A percentile compares a stretch with the other conserved stretches of the same genome.
phyloP scores from a whole-genome alignment of 306 rosid species.

The Leucaena leucocephala region DNA sequence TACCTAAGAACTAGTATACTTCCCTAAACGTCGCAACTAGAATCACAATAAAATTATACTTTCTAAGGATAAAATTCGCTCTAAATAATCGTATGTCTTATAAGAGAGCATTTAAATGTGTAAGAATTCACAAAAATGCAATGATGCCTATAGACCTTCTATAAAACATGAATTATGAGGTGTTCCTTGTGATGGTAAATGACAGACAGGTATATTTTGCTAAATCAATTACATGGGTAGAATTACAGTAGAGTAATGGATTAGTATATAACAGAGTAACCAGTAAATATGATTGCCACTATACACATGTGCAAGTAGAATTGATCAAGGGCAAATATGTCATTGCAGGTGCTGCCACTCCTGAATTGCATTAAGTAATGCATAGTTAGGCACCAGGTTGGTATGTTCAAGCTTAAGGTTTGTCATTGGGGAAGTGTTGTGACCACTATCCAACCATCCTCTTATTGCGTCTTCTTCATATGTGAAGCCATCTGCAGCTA shows the following conservation, averaged over 20 bases:
- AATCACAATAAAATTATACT: too few relatives aligned
- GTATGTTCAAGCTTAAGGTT: constrained; percentile 89
- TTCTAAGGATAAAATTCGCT: too few relatives aligned
- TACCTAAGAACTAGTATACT: too few relatives aligned
- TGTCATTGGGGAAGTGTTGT: constrained; percentile 94
- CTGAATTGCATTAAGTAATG: constrained; percentile 83
- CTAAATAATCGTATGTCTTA: too few relatives aligned
- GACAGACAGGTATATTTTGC: not conserved
- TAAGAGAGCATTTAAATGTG: too few relatives aligned
- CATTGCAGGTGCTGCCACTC: constrained; percentile 80
- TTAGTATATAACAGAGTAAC: not conserved
- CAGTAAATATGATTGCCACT: not conserved
- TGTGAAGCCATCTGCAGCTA: constrained; percentile 97
- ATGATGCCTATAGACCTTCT: not conserved
- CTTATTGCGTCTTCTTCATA: constrained; percentile 89
- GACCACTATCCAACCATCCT: constrained; percentile 92
- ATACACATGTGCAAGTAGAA: constrained; percentile 35
- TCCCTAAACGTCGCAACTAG: too few relatives aligned
- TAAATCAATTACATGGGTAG: too few relatives aligned
- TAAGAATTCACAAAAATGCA: not conserved
- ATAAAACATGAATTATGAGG: too few relatives aligned
- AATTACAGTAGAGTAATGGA: not conserved
- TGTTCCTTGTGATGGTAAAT: not conserved
- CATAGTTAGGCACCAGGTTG: constrained; percentile 82
- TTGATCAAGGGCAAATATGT: constrained; percentile 17